A percentile compares a stretch with the other conserved stretches of the same genome.
Conservation (phyloP, 345 rosid species). For the Citropsis articulata region DNA sequence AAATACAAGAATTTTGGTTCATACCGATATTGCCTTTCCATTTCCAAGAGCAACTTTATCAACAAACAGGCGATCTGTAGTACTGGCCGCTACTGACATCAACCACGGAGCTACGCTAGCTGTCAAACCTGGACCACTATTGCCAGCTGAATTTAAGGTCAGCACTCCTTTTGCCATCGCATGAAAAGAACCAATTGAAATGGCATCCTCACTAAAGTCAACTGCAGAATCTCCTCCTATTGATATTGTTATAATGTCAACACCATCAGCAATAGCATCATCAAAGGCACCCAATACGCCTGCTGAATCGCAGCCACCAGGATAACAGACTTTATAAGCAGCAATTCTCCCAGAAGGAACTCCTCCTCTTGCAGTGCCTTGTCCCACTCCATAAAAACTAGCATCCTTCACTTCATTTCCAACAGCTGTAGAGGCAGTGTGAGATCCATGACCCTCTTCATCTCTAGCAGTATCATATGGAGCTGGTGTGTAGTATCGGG, state of each 20-base stretch:
- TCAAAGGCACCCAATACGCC: conserved; percentile 44
- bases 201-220: conserved; percentile 4
- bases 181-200: conserved; percentile 49
- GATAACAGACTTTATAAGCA: conserved; percentile 33
- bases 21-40: conserved; percentile 34
- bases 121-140: conserved; percentile 5
- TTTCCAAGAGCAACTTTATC: conserved; percentile 39
- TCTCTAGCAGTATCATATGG: conserved; percentile 30
- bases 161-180: conserved; percentile 51
- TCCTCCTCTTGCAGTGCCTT: conserved; percentile 58
- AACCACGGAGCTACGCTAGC: conserved; percentile 42
- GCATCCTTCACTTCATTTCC: conserved; percentile 40
- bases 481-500: conserved; percentile 24
- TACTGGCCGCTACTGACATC: conserved; percentile 47
- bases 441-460: conserved; percentile 39
- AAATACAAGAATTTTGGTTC: background rate
- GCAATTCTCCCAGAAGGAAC: conserved; percentile 58
- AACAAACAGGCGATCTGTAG: conserved; percentile 34
- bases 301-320: background rate
- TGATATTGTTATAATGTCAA: conserved; percentile 37
- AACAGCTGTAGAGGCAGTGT: conserved; percentile 63
- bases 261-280: conserved; percentile 64
- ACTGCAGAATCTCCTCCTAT: fast-evolving
- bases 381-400: conserved; percentile 42
- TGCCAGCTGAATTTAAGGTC: conserved; percentile 41